A percentile compares a stretch with the other conserved stretches of the same genome.
Evolutionary conservation across 441 rosid genomes (phyloP).

Genomic region (Erodium moschatum): DNA sequence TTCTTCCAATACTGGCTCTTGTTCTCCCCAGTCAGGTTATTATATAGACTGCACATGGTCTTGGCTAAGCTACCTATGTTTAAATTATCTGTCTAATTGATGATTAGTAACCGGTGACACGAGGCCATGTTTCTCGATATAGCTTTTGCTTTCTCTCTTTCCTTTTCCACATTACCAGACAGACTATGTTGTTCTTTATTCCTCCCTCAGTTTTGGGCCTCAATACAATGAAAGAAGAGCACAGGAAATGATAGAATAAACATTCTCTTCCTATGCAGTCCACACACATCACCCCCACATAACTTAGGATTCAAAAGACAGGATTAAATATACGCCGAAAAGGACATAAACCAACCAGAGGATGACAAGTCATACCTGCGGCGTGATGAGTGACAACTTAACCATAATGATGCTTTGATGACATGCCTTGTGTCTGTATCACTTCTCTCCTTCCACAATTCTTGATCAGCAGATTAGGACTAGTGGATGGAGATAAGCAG

Average conservation of each 20-base stretch:
- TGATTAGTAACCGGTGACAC: conserved; percentile 20
- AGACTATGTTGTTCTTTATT: conserved; percentile 22
- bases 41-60: conserved; percentile 33
- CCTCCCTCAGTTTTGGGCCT: conserved; percentile 22
- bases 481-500: conserved; percentile 19
- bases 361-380: conserved; percentile 21
- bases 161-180: background rate
- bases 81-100: conserved; percentile 13
- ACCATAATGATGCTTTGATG: conserved; percentile 4
- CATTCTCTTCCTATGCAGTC: too few species aligned
- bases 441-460: too few species aligned
- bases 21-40: background rate
- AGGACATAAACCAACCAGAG: conserved; percentile 22
- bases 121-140: conserved; percentile 34
- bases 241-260: conserved; percentile 17
- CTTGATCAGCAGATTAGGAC: conserved; percentile 5
- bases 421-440: conserved; percentile 2
- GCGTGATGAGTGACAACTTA: conserved; percentile 9
- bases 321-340: conserved; percentile 11
- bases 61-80: conserved; percentile 16
- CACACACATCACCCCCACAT: background rate
- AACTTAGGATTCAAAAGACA: conserved; percentile 16
- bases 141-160: conserved; percentile 20
- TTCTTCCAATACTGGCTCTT: conserved; percentile 14
- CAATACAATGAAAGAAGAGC: conserved; percentile 11